Evolutionary conservation across 495 filamentous ascomycete species (phyloP), one percentile per base, ranked within the genome.

Genomic region (Penicillium tannophilum): DNA sequence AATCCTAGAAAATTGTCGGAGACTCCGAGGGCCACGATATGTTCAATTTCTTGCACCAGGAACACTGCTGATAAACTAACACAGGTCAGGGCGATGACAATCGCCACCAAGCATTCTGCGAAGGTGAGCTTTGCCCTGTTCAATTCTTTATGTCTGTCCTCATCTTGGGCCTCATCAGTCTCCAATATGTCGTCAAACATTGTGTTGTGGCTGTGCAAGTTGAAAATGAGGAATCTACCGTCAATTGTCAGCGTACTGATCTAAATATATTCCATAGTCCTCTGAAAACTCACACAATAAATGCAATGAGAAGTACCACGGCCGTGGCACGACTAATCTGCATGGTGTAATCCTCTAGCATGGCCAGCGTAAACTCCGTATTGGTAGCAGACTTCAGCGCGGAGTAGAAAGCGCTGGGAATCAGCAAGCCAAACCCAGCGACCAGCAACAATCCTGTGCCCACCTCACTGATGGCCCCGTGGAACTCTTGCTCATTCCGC

Each of bases 11-110:
- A 92, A 19, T 86, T 85, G 64, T 97, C 93, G 1, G 83, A 87
- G 17, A 97, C 80, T 45, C 80, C 69, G 17, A 77, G 78, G 41
- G 85, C 74, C 16, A 96, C 91, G 10, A 97, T 86, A 63, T 70
- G 81, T 49, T 87, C 80, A 60, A 97, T 97, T 61, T 96, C 80
- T 52, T 86, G 75, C 43, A 97, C 93, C 35, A 97, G 76, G 67
- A 89, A 89, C 14, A 93, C 84, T 30, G 93, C 89, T 48, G 92
- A 89, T 68, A 97, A 71, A 26, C 87, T 84, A 20, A 98, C 93
- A 52, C 86, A 88, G 0, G 87, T 73, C 17, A 97, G 76, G 1
- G 90, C 77, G 46, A 94, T 60, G 7, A 74, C 63, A 3, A 95
- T 78, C 4, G 89, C 89, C 17, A 96, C 5, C 20, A 89, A 23